Percentiles rank a stretch among this genome's conserved stretches.
Evolutionary conservation across 345 rosid genomes (phyloP).

Genomic region (Corymbia maculata): DNA sequence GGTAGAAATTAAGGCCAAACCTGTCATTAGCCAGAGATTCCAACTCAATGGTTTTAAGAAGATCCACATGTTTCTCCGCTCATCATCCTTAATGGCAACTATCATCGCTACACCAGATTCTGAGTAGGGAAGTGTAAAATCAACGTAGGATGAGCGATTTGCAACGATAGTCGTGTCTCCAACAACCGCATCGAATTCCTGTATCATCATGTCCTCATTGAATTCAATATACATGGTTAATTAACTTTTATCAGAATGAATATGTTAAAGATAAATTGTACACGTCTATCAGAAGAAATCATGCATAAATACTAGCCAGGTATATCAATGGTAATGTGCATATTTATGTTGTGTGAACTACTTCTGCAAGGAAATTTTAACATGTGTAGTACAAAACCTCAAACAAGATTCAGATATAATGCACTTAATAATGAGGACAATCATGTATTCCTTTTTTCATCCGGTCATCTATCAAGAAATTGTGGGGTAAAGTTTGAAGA

Average conservation of each 20-base stretch:
- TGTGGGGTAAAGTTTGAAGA: too few species aligned
- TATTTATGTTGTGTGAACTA: too few species aligned
- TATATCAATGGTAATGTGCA: too few species aligned
- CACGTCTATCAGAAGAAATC: neutral
- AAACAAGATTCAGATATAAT: too few species aligned
- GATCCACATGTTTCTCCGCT: constrained; percentile 42
- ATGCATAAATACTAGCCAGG: too few species aligned
- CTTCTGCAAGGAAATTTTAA: too few species aligned
- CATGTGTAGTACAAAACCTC: too few species aligned
- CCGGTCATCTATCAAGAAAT: too few species aligned
- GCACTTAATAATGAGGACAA: too few species aligned
- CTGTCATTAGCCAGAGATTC: constrained; percentile 52
- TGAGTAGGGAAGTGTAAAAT: constrained; percentile 61
- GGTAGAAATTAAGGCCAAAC: constrained; percentile 39
- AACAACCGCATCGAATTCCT: constrained; percentile 47
- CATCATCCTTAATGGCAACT: constrained; percentile 31
- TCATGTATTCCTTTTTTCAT: too few species aligned
- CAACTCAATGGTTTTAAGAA: constrained; percentile 57
- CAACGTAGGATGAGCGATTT: constrained; percentile 34
- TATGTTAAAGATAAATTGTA: too few species aligned
- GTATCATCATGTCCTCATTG: neutral
- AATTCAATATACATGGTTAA: neutral
- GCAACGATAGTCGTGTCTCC: constrained; percentile 54
- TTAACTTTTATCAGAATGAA: too few species aligned
- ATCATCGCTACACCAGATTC: constrained; percentile 69